Evolutionary conservation across 169 alveolate genomes (phyloP).

Genomic region (Cryptosporidium bovis): DNA sequence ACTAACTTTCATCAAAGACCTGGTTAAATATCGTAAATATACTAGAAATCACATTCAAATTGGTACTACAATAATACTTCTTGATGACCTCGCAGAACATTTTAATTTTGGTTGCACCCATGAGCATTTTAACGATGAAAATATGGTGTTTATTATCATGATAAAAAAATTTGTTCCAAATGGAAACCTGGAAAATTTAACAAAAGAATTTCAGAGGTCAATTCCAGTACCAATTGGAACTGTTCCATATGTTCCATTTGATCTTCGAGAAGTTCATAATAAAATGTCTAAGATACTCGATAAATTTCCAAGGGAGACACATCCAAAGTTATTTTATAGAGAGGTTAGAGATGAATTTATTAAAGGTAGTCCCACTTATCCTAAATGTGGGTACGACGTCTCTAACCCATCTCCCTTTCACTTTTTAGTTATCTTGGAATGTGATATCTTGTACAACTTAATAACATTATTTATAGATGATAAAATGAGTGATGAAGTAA

Average conservation of each 20-base stretch:
- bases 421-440: conserved; percentile 37
- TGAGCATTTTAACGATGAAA: conserved; percentile 62
- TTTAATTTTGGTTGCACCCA: conserved; percentile 61
- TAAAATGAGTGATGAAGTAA: conserved; percentile 57
- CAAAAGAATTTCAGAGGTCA: conserved; percentile 55
- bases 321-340: conserved; percentile 42
- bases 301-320: conserved; percentile 18
- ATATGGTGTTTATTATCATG: conserved; percentile 33
- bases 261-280: conserved; percentile 41
- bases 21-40: conserved; percentile 60
- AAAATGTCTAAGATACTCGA: conserved; percentile 28
- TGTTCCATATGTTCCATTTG: conserved; percentile 54
- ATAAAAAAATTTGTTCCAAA: conserved; percentile 42
- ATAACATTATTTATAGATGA: conserved; percentile 61
- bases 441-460: conserved; percentile 38
- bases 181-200: not conserved
- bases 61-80: conserved; percentile 42
- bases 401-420: conserved; percentile 59
- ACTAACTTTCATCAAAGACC: conserved; percentile 31
- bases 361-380: conserved; percentile 46
- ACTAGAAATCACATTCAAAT: conserved; percentile 19
- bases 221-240: conserved; percentile 72
- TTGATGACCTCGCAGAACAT: conserved; percentile 60
- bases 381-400: conserved; percentile 68
- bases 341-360: conserved; percentile 57